These are phyloP conservation scores for Lactifluus subvellereus DNA, from an alignment of 768 basidiomycete species.

Conservation along the genomic window DNA sequence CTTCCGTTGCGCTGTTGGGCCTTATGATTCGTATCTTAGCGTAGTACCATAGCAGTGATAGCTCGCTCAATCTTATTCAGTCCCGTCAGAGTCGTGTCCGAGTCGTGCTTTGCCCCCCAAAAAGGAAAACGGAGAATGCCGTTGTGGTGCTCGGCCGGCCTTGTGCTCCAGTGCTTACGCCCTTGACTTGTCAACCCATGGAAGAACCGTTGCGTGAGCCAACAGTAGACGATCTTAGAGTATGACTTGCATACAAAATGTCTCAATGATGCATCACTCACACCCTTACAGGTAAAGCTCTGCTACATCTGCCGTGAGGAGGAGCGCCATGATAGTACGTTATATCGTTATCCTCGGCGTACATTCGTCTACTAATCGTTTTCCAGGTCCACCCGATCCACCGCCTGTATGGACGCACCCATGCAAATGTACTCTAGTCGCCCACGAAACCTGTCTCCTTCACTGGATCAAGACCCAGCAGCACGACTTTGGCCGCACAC, in stretches of 20 bases:
- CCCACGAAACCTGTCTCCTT: conserved; percentile 73
- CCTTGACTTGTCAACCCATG: not conserved
- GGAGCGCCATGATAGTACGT: conserved; percentile 45
- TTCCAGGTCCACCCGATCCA: conserved; percentile 41
- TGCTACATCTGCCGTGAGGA: conserved; percentile 81
- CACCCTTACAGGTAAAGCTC: conserved; percentile 48
- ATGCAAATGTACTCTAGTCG: conserved; percentile 73
- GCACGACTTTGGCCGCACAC: conserved; percentile 44
- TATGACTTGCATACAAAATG: conserved; percentile 4
- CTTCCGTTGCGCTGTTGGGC: conserved; percentile 1
- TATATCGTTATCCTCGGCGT: too few relatives aligned
- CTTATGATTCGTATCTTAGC: conserved; percentile 8
- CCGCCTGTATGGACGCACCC: conserved; percentile 70
- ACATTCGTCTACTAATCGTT: not conserved
- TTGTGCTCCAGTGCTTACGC: too few relatives aligned
- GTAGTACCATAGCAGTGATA: not conserved
- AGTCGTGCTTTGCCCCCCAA: too few relatives aligned
- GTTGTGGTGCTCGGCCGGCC: too few relatives aligned
- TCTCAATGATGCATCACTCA: not conserved
- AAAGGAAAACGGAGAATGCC: too few relatives aligned
- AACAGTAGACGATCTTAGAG: conserved; percentile 33
- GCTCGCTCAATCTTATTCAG: too few relatives aligned
- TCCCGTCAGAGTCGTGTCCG: too few relatives aligned
- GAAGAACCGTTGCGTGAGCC: conserved; percentile 22
- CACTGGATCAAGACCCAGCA: conserved; percentile 76